Evolutionary conservation across 139 green algal species (phyloP), one percentile per base, ranked within the genome.

Genomic region (Penium margaritaceum): DNA sequence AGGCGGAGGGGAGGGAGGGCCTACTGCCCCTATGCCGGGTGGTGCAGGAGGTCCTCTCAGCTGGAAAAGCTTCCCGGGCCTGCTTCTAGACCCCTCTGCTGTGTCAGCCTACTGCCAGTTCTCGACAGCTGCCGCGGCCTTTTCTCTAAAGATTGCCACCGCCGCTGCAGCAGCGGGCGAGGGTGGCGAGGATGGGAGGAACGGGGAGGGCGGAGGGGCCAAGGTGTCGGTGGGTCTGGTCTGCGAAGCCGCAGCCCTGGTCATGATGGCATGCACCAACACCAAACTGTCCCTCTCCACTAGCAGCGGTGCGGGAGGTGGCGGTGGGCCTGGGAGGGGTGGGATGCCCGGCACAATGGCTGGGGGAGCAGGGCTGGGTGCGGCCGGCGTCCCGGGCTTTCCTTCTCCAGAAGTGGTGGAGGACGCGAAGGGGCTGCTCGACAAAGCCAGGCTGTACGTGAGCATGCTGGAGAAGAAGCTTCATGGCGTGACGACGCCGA

Each of bases 221-320:
- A 60, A 60, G 51, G 51, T 60, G 19, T 33, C 51, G 51, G 51
- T 33, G 19, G 51, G 51, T 9, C 51, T 60, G 51, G 51, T 60
- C 24, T 60, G 51, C 51, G 51, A 60, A 5, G 51, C 51, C 6
- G 51, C 51, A 15, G 51, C 15, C 24, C 51, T 60, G 51, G 51
- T 60, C 15, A 60, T 60, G 51, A 60, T 24, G 51, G 51, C 51
- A 24, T 60, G 51, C 4, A 60, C 24, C 51, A 60, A 60, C 51
- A 24, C 51, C 21, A 60, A 60, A 6, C 51, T 60, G 21, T 60
- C 51, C 19, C 51, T 60, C 15, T 60, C 51, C 51, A 24, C 51
- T n/a, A 24, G 30, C 19, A 24, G 51, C 17, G 51, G 51, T 21
- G 51, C 51, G 17, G 51, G 24, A 33, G 51, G 51, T 24, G 41